A percentile compares a stretch with the other conserved stretches of the same genome.
These are phyloP conservation scores for Psophocarpus tetragonolobus DNA, from an alignment of 306 rosid species.

Conservation along the genomic window DNA sequence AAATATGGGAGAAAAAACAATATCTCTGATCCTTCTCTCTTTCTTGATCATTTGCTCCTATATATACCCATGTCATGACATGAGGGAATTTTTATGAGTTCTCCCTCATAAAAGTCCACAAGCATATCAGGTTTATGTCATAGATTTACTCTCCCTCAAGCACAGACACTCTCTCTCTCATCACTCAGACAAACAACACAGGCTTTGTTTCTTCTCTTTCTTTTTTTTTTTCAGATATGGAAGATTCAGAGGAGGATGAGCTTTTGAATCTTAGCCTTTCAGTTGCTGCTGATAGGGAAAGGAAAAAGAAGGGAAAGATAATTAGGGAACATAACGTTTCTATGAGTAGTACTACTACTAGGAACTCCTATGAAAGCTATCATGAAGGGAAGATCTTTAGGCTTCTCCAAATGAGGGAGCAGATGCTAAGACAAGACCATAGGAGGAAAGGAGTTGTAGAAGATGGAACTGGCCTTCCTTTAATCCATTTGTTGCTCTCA, in stretches of 20 bases:
- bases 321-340: slow-evolving; percentile 24
- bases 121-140: slow-evolving; percentile 29
- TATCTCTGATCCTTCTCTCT: slow-evolving; percentile 24
- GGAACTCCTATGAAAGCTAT: slow-evolving; percentile 44
- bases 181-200: not conserved
- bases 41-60: slow-evolving; percentile 42
- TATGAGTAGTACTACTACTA: slow-evolving; percentile 20
- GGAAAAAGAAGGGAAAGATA: slow-evolving; percentile 51
- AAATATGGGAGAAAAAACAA: not conserved
- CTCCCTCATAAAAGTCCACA: slow-evolving; percentile 45
- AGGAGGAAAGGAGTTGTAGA: slow-evolving; percentile 30
- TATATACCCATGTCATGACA: slow-evolving; percentile 55
- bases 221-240: slow-evolving; percentile 45
- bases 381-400: slow-evolving; percentile 62
- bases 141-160: slow-evolving; percentile 28
- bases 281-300: slow-evolving; percentile 50
- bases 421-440: slow-evolving; percentile 57
- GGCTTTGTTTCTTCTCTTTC: not conserved
- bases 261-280: slow-evolving; percentile 77
- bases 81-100: slow-evolving; percentile 44
- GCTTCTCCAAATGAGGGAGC: slow-evolving; percentile 75
- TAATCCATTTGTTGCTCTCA: slow-evolving; percentile 63
- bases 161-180: not conserved
- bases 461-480: slow-evolving; percentile 52
- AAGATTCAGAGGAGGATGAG: slow-evolving; percentile 63